Evolutionary conservation across 2,329 filamentous ascomycete genomes (phyloP).

Genomic region (Grosmannia serpens): DNA sequence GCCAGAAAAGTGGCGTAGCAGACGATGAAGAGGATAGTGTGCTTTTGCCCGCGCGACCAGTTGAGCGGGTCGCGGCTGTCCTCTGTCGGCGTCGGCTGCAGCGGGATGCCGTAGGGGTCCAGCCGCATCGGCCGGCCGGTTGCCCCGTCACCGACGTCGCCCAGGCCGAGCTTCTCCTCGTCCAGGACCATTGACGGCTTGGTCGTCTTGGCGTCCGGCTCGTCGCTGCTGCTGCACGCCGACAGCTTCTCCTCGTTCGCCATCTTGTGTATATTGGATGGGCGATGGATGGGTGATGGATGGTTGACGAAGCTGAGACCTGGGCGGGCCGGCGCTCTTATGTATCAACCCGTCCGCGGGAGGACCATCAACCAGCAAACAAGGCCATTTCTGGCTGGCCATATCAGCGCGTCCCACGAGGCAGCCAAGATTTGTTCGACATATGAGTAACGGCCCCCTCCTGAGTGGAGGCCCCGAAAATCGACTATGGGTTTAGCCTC

Average conservation of each 20-base stretch:
- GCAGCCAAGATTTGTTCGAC: neutral
- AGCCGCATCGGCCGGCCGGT: neutral
- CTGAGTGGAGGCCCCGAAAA: neutral
- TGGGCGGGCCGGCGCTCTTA: neutral
- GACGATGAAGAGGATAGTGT: neutral
- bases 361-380: neutral
- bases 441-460: neutral
- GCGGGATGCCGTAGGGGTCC: constrained; percentile 4
- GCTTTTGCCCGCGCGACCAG: neutral
- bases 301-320: neutral
- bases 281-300: neutral
- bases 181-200: neutral
- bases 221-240: neutral
- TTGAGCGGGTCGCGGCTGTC: constrained; percentile 4
- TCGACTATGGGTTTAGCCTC: neutral
- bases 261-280: neutral
- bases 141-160: neutral
- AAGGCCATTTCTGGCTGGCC: neutral
- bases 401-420: neutral
- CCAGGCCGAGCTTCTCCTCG: neutral
- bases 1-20: constrained; percentile 1
- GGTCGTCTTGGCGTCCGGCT: neutral
- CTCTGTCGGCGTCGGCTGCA: neutral
- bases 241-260: neutral
- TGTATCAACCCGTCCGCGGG: neutral